Evolutionary conservation across 306 rosid species (phyloP).

Genomic region (Fagus sylvatica): DNA sequence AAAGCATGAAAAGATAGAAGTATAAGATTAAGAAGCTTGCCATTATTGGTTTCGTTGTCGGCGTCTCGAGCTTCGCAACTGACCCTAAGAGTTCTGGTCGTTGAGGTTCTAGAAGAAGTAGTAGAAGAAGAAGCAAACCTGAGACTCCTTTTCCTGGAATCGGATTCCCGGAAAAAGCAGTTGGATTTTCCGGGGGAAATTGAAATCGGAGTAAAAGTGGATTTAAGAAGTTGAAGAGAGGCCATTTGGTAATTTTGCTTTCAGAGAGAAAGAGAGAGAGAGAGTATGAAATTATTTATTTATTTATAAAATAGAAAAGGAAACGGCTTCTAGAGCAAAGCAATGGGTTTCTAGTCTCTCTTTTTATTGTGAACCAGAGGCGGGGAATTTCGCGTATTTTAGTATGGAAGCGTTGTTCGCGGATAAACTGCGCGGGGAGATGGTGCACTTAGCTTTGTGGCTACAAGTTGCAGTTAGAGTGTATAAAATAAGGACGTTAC

Average conservation of each 20-base stretch:
- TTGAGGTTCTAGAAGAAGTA: conserved; percentile 23
- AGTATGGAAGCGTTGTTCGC: neutral
- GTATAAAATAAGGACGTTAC: too few relatives aligned
- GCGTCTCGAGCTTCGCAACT: conserved; percentile 59
- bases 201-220: conserved; percentile 54
- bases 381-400: conserved; percentile 36
- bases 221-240: conserved; percentile 54
- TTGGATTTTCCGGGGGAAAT: conserved; percentile 46
- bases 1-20: neutral
- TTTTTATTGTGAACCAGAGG: conserved; percentile 24
- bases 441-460: conserved; percentile 44
- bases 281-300: neutral
- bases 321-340: conserved; percentile 26
- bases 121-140: conserved; percentile 37
- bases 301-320: conserved; percentile 15
- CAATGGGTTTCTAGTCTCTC: neutral
- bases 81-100: conserved; percentile 39
- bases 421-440: conserved; percentile 41
- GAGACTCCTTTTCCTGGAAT: conserved; percentile 37
- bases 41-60: conserved; percentile 71
- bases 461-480: conserved; percentile 39
- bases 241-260: conserved; percentile 49
- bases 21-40: conserved; percentile 36
- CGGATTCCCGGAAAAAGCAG: conserved; percentile 32
- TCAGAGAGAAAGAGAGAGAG: neutral